Evolutionary conservation across 768 basidiomycete species (phyloP).

Genomic region (Mycena polygramma): DNA sequence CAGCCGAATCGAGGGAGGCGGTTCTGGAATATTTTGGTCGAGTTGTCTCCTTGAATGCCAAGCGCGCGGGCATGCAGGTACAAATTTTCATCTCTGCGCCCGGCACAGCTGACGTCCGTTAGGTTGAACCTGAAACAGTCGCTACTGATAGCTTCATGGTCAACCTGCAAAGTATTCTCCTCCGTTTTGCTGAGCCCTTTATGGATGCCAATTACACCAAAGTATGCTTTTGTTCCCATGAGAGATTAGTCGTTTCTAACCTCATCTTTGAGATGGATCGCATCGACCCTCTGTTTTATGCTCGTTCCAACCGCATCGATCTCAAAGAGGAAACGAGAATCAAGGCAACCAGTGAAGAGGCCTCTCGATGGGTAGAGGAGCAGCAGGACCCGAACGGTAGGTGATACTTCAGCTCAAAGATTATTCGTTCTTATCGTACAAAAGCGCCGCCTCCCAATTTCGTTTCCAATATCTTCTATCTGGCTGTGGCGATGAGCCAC

Average conservation of each 20-base stretch:
- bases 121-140: constrained; percentile 90
- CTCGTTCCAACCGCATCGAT: constrained; percentile 77
- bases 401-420: not conserved
- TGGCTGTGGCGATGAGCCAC: constrained; percentile 89
- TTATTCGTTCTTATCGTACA: not conserved
- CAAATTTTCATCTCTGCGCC: constrained; percentile 21
- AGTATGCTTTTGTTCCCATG: constrained; percentile 53
- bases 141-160: constrained; percentile 94
- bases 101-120: constrained; percentile 5
- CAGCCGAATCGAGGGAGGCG: constrained; percentile 81
- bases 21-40: constrained; percentile 87
- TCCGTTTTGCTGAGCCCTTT: constrained; percentile 93
- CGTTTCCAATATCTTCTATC: constrained; percentile 95
- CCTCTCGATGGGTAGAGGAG: constrained; percentile 74
- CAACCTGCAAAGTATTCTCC: constrained; percentile 86
- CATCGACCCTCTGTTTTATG: constrained; percentile 88
- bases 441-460: constrained; percentile 85
- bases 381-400: constrained; percentile 61
- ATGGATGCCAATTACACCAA: constrained; percentile 94
- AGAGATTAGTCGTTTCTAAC: constrained; percentile 12
- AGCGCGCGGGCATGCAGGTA: constrained; percentile 93
- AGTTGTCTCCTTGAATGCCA: constrained; percentile 81
- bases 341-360: constrained; percentile 92
- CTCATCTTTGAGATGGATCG: constrained; percentile 78
- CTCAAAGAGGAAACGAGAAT: constrained; percentile 93